Conservation (phyloP, 495 filamentous ascomycete species). For the Cairneyella variabilis region DNA sequence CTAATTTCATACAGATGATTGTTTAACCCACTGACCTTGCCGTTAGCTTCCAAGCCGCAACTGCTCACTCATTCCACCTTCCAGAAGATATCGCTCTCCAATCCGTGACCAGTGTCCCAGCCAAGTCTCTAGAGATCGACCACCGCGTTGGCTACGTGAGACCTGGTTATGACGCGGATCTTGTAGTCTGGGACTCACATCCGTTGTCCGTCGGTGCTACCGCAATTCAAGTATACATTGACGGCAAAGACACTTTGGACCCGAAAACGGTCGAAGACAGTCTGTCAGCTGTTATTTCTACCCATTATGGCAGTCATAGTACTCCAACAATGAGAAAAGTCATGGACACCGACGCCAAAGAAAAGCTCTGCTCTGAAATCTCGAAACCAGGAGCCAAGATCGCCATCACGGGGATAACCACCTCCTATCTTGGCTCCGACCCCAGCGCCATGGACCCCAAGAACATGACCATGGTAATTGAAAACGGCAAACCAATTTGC, state of each 20-base stretch:
- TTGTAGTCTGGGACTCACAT: conserved; percentile 65
- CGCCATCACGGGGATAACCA: conserved; percentile 44
- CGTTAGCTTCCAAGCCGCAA: conserved; percentile 56
- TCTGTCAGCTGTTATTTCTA: conserved; percentile 24
- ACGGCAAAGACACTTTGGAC: conserved; percentile 52
- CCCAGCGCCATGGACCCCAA: neutral
- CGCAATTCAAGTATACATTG: conserved; percentile 61
- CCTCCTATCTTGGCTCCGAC: conserved; percentile 32
- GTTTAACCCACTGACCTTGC: conserved; percentile 25
- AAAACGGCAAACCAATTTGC: conserved; percentile 48
- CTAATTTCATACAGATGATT: neutral
- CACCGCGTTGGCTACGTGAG: conserved; percentile 58
- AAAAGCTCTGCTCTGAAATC: conserved; percentile 13
- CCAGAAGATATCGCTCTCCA: conserved; percentile 57
- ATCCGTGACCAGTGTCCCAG: conserved; percentile 56
- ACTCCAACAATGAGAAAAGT: conserved; percentile 29
- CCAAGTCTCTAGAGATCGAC: conserved; percentile 53
- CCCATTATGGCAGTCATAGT: conserved; percentile 18
- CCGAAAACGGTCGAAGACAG: conserved; percentile 39
- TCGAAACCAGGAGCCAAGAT: conserved; percentile 30
- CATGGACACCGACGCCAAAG: conserved; percentile 26
- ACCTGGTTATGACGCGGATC: conserved; percentile 60
- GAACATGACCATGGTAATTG: conserved; percentile 37
- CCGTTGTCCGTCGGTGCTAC: conserved; percentile 57
- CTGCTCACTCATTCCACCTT: conserved; percentile 55